Evolutionary conservation across 208 protist genomes (phyloP).

Genomic region (Leishmania tarentolae): DNA sequence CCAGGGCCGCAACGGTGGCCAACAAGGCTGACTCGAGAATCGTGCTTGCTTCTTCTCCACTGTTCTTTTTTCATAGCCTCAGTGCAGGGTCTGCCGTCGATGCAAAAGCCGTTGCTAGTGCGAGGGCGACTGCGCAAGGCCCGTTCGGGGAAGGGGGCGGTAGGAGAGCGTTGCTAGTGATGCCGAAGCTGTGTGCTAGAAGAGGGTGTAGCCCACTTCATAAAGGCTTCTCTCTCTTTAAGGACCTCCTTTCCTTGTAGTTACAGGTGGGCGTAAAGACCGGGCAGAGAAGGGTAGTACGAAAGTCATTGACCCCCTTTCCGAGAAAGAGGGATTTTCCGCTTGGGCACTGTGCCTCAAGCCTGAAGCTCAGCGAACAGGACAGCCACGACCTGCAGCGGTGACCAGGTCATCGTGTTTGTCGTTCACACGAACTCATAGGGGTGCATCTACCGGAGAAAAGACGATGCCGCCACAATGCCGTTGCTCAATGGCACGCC

Average conservation of each 20-base stretch:
- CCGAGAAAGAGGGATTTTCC: background rate
- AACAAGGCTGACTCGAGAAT: background rate
- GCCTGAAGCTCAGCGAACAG: too few species aligned
- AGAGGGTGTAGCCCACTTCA: background rate
- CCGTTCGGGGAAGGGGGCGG: background rate
- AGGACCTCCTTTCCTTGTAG: background rate
- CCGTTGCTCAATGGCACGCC: slow-evolving; percentile 9
- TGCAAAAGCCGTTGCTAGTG: too few species aligned
- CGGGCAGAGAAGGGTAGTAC: background rate
- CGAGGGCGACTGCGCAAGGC: background rate
- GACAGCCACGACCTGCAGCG: background rate
- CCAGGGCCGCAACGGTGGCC: background rate
- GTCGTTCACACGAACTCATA: background rate
- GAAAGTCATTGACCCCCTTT: background rate
- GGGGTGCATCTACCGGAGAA: background rate
- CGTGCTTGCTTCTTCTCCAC: background rate
- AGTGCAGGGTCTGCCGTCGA: background rate
- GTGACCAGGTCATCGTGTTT: background rate
- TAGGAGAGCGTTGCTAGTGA: background rate
- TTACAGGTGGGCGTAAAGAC: background rate
- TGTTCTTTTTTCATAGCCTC: background rate
- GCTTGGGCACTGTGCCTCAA: background rate
- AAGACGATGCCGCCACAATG: background rate
- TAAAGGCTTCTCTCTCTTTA: background rate
- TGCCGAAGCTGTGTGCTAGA: background rate